Conservation (phyloP, 2,329 filamentous ascomycete species). For the Lachnum nothofagi region DNA sequence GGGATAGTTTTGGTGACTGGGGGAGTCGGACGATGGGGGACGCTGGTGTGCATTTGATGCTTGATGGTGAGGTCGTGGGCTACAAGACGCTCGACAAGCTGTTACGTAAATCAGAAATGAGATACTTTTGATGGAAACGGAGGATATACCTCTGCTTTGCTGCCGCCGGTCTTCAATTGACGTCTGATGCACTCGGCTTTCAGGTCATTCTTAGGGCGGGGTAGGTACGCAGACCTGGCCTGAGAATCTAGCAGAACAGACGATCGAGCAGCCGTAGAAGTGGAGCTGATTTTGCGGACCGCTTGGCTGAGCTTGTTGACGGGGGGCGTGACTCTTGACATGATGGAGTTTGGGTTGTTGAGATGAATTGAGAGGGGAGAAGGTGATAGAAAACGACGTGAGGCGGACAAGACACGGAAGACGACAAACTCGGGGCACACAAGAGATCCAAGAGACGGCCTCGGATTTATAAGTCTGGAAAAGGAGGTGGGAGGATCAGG, state of each 20-base stretch:
- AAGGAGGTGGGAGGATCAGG: background rate
- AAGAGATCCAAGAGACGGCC: background rate
- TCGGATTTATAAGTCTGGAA: background rate
- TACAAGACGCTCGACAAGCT: constrained; percentile 28
- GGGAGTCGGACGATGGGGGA: constrained; percentile 32
- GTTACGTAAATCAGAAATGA: background rate
- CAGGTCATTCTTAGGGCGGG: constrained; percentile 26
- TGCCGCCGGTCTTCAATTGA: constrained; percentile 22
- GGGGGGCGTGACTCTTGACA: constrained; percentile 32
- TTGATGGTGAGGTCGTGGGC: constrained; percentile 23
- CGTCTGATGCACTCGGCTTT: constrained; percentile 26
- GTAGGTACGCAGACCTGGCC: constrained; percentile 22
- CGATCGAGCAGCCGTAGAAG: constrained; percentile 20
- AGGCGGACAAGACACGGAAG: background rate
- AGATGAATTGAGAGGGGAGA: background rate
- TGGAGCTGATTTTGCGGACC: constrained; percentile 26
- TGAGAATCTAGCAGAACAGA: constrained; percentile 23
- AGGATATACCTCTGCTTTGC: constrained; percentile 27
- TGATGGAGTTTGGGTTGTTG: constrained; percentile 15
- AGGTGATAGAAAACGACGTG: background rate
- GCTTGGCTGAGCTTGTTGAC: constrained; percentile 26
- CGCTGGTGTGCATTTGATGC: constrained; percentile 25
- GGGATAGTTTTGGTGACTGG: constrained; percentile 45
- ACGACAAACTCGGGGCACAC: background rate
- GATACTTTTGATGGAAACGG: background rate